These are phyloP conservation scores for Phanerochaete carnosa DNA, from an alignment of 768 basidiomycete genomes.

Conservation along the genomic window DNA sequence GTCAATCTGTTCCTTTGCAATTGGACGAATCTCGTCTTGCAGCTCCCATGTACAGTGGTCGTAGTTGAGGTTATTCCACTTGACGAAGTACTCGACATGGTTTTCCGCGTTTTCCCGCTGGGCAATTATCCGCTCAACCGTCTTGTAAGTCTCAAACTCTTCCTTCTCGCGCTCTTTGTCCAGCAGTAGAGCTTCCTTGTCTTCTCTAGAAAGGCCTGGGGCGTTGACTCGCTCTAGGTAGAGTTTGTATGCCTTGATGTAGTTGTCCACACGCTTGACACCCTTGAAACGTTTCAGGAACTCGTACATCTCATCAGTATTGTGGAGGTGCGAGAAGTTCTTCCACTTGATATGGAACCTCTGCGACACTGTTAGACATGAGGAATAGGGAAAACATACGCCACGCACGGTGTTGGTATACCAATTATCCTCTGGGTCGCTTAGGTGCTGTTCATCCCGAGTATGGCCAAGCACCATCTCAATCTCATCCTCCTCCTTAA, in stretches of 20 bases:
- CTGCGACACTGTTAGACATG: conserved; percentile 35
- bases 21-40: conserved; percentile 72
- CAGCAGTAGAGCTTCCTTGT: conserved; percentile 82
- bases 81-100: conserved; percentile 88
- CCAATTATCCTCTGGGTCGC: conserved; percentile 80
- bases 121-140: conserved; percentile 86
- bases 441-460: conserved; percentile 77
- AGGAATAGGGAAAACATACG: neutral
- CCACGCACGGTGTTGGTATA: conserved; percentile 75
- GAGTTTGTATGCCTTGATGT: conserved; percentile 85
- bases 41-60: conserved; percentile 96
- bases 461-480: conserved; percentile 87
- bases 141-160: conserved; percentile 86
- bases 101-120: conserved; percentile 61
- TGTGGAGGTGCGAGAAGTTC: conserved; percentile 95
- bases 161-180: conserved; percentile 91
- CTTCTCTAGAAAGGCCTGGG: conserved; percentile 76
- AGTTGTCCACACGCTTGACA: conserved; percentile 97
- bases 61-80: conserved; percentile 93
- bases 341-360: conserved; percentile 99
- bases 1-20: conserved; percentile 75
- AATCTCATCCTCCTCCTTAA: conserved; percentile 77
- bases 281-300: conserved; percentile 95
- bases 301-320: conserved; percentile 98
- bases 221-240: conserved; percentile 66